Evolutionary conservation across 208 protist genomes (phyloP), one percentile per base, ranked within the genome.

Genomic region (Porcisia hertigi): DNA sequence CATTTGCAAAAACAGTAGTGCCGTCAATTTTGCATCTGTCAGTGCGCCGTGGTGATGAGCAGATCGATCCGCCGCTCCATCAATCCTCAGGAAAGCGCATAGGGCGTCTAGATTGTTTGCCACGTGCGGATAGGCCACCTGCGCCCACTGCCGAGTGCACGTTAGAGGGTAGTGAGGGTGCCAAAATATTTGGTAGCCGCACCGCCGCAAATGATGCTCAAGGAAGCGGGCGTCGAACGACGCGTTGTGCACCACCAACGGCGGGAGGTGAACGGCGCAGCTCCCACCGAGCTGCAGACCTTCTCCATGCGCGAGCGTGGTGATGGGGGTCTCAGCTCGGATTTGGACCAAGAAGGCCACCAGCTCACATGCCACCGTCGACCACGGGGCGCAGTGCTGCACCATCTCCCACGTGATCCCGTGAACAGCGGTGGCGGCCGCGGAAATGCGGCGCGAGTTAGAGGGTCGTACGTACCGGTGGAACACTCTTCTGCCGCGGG

Each of bases 241-340:
- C 6, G 83, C 88, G 71, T 92, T 92, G 80, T 94, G 90, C 0
- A 84, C 87, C 57, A 92, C 84, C n/a, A 94, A 52, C 11, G 90
- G 90, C 2, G 90, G 90, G n/a, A 94, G 39, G 49, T 75, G 77
- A 36, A 82, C 49, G 49, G 20, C 43, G 64, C 34, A 1, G 54
- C 6, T 14, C 30, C 36, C 39, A 12, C 64, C 43, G 54, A 36
- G 30, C 20, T 72, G 69, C 39, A 7, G 25, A 58, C 6, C 47
- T 5, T 54, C 75, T 14, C 18, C 3, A 12, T 41, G 30, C 30
- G 23, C 53, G 34, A 49, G 12, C 6, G 30, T 18, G 54, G 69
- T 9, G 23, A 41, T 18, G 20, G 43, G 49, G 25, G 53, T 20
- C 18, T 43, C 69, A 25, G 34, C 53, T 25, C 25, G 9, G 25